Base-by-base conservation (phyloP, 2,329 filamentous ascomycete species). In the Thielaviopsis musarum region DNA sequence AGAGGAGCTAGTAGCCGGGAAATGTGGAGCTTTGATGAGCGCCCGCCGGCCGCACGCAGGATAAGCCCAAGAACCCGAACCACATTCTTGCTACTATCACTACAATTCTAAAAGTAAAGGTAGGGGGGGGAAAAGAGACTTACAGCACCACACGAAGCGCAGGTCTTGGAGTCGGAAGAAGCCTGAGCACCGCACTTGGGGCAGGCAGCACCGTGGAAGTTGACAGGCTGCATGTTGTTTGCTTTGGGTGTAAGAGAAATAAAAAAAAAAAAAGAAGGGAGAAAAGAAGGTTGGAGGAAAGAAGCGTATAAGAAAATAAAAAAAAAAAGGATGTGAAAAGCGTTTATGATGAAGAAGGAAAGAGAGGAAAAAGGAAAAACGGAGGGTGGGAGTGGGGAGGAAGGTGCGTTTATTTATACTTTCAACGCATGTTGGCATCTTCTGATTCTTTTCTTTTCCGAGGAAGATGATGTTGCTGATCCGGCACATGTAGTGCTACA, bases 101-200 rank as follows among this genome's bases (percentile, higher is more conserved):
- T 26, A n/a, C 24, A 3, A 6, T 6, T 26, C 24, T 26, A 38
- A 51, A 24, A 34, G 19, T 30, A 21, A 52, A 30, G 53, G 49
- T 34, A 22, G 41, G 57, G 48, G 55, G 52, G 41, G 12, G 30
- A 22, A 48, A 28, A 15, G 22, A 38, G 38, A 73, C 79, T 66
- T 73, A 82, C 79, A 66, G 79, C 77, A 59, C 79, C 79, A 71
- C 79, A 82, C 61, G 73, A 71, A 61, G 66, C 65, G 72, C 79
- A 82, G 62, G 72, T 74, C 77, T 82, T 82, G 71, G 66, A 65
- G 51, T 66, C 65, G 65, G 72, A 72, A 54, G 69, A 66, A 65
- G 75, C 73, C 66, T 71, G 62, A 65, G 73, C 70, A 65, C 73
- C 75, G 74, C 79, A 82, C 72, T 78, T 80, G 72, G 79, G 79